Base-by-base conservation (phyloP, 2,329 filamentous ascomycete species). In the Botrytis tulipae region DNA sequence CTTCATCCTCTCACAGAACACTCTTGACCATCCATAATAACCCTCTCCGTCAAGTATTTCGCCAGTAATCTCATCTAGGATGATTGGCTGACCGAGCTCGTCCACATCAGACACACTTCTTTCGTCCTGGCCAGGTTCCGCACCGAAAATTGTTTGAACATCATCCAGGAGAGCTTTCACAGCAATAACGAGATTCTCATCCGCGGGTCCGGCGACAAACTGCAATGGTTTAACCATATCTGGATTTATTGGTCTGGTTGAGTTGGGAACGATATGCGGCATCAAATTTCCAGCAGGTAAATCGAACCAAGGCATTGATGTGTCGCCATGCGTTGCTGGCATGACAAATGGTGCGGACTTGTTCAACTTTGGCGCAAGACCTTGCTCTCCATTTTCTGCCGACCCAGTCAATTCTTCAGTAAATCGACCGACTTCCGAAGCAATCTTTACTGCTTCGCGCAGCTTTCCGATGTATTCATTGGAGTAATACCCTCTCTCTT, bases 11-110 rank as follows among this genome's bases (percentile, higher is more conserved):
- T 93, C 86, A 80, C 93, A 97, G 77, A 97, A 96, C 1, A 85
- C 85, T 57, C 88, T 87, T 8, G 93, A 95, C 94, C 94, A 97
- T 75, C 94, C 94, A 80, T 97, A 97, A 81, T 97, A 97, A 0
- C 92, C 93, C 76, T 93, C 90, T 1, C 90, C 91, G 10, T 86
- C 85, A 10, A 90, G 80, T 2, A 91, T 78, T n/a, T 81, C 83
- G 0, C 90, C 90, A 0, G 88, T 91, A n/a, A 88, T 83, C 76
- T 91, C 89, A 77, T 94, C 90, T 4, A 88, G 81, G 29, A 90
- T 83, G 70, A 93, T 84, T 25, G 87, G 83, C 80, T 96, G 91
- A 18, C 93, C 94, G 74, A 96, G 85, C 76, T 91, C 90, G 79
- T 93, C 91, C n/a, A 95, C 83, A 76, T 93, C 90, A n/a, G 86